A percentile compares a stretch with the other conserved stretches of the same genome.
Evolutionary conservation across 331 rosid species (phyloP).

Genomic region (Phaseolus coccineus): DNA sequence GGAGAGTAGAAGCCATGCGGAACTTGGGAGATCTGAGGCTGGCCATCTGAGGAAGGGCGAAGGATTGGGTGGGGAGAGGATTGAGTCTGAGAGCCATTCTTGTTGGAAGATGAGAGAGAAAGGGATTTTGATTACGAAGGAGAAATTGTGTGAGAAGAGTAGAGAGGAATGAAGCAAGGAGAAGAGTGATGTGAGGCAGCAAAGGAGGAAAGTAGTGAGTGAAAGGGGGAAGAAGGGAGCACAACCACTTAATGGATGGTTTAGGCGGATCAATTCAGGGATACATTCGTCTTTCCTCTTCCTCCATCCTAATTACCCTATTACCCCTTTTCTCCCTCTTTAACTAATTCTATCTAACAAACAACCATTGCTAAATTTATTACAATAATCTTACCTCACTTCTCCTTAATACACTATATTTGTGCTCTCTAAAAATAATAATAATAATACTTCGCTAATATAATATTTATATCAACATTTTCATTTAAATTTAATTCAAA

Average conservation of each 20-base stretch:
- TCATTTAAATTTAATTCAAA: too few species aligned
- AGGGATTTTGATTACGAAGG: too few species aligned
- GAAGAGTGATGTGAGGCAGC: neutral
- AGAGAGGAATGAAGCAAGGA: too few species aligned
- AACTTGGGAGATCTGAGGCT: slow-evolving; percentile 84
- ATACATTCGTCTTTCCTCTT: neutral
- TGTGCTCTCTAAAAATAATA: too few species aligned
- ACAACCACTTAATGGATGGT: neutral
- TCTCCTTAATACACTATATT: too few species aligned
- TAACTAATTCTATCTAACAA: too few species aligned
- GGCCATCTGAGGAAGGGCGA: slow-evolving; percentile 68
- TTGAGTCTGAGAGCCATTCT: slow-evolving; percentile 67
- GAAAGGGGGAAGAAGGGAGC: neutral
- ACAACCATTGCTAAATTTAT: too few species aligned
- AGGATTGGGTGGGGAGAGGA: slow-evolving; percentile 58
- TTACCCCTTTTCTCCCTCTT: neutral
- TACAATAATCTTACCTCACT: too few species aligned
- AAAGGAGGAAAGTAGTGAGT: neutral
- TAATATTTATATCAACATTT: too few species aligned
- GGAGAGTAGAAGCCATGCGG: slow-evolving; percentile 89
- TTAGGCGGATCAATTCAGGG: neutral
- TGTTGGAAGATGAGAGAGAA: neutral
- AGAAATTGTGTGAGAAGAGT: too few species aligned
- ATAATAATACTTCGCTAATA: too few species aligned
- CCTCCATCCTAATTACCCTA: neutral